A percentile compares a stretch with the other conserved stretches of the same genome.
phyloP scores from a whole-genome alignment of 371 early-diverging fungal genomes.

The Coemansia sp. region DNA sequence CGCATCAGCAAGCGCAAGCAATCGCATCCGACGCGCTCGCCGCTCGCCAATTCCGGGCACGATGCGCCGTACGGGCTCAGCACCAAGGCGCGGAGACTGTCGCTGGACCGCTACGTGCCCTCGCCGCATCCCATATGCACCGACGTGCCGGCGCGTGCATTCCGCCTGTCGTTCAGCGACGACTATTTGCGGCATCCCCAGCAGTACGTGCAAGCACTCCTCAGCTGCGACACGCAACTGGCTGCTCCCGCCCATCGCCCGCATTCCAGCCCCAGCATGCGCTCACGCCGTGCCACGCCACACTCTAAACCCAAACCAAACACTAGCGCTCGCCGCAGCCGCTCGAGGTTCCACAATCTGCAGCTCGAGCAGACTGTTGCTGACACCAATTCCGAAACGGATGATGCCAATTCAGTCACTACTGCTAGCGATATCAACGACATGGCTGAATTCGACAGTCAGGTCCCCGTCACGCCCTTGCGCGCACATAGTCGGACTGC shows the following conservation, averaged over 20 bases:
- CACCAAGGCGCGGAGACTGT: slow-evolving; percentile 29
- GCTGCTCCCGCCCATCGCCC: slow-evolving; percentile 3
- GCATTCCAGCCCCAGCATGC: slow-evolving; percentile 4
- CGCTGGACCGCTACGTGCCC: slow-evolving; percentile 23
- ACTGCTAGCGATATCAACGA: slow-evolving; percentile 43
- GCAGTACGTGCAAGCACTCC: slow-evolving; percentile 43
- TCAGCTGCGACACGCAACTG: slow-evolving; percentile 22
- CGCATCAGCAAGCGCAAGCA: slow-evolving; percentile 51
- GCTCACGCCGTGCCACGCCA: slow-evolving; percentile 16
- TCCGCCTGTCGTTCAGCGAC: slow-evolving; percentile 47
- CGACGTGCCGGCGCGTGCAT: slow-evolving; percentile 29
- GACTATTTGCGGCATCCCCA: slow-evolving; percentile 45
- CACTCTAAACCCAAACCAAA: not conserved
- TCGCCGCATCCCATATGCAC: slow-evolving; percentile 3
- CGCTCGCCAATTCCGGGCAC: slow-evolving; percentile 7
- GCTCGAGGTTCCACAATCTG: slow-evolving; percentile 40
- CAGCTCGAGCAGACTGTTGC: slow-evolving; percentile 42
- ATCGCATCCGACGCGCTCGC: slow-evolving; percentile 44
- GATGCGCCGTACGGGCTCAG: not conserved
- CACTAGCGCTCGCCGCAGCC: slow-evolving; percentile 13
- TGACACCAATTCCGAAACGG: slow-evolving; percentile 31
- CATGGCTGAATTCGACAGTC: slow-evolving; percentile 22
- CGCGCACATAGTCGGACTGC: slow-evolving; percentile 8
- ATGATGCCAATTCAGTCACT: slow-evolving; percentile 30
- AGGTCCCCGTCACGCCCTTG: slow-evolving; percentile 24